phyloP scores from a whole-genome alignment of 2,329 filamentous ascomycete genomes.

The Aureobasidium musti region DNA sequence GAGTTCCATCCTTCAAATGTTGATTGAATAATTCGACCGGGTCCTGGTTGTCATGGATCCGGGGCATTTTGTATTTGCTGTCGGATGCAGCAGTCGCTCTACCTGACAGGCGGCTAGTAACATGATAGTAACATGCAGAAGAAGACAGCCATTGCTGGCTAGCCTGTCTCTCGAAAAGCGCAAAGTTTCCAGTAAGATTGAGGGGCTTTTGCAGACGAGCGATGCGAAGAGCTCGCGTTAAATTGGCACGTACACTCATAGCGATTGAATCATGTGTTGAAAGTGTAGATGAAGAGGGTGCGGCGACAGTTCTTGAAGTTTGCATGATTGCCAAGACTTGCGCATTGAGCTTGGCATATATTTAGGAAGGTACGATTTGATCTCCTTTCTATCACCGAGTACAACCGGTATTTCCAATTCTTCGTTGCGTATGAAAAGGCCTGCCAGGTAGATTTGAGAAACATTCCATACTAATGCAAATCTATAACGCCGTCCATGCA shows the following conservation, averaged over 20 bases:
- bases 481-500: no score
- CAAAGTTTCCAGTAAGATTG: not conserved
- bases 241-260: not conserved
- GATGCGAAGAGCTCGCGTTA: not conserved
- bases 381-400: not conserved
- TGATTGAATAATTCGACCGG: not conserved
- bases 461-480: no score
- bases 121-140: not conserved
- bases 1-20: not conserved
- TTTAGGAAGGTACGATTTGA: not conserved
- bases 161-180: not conserved
- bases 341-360: not conserved
- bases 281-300: not conserved
- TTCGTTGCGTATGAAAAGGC: not conserved
- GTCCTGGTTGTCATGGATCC: not conserved
- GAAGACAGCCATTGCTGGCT: not conserved
- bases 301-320: constrained; percentile 7
- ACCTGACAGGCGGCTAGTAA: not conserved
- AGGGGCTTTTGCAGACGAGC: not conserved
- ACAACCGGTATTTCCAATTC: not conserved
- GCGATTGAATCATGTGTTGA: not conserved
- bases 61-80: not conserved
- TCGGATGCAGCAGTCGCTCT: not conserved
- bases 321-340: constrained; percentile 11
- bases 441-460: not conserved